Percentiles rank a stretch among this genome's conserved stretches.
Conservation (phyloP, 2,329 filamentous ascomycete species). For the Penicillium palitans region DNA sequence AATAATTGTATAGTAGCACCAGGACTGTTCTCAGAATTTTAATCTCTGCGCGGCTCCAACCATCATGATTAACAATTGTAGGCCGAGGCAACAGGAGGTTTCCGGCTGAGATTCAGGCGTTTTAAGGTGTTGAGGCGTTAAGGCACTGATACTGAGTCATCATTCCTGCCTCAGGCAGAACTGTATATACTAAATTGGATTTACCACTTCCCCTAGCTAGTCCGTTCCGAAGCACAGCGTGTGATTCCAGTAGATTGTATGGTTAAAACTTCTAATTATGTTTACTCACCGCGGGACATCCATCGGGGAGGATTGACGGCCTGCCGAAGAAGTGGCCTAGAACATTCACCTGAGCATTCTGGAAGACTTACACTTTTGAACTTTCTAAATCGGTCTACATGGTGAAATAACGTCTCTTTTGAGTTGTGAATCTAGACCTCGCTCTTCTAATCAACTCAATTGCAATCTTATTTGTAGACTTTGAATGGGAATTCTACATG, state of each 20-base stretch:
- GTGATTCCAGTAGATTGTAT: background rate
- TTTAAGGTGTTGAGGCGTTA: background rate
- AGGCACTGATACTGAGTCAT: background rate
- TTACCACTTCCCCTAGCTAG: background rate
- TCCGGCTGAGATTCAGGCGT: background rate
- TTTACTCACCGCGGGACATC: background rate
- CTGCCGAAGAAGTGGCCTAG: background rate
- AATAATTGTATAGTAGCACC: background rate
- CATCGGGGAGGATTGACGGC: constrained; percentile 1
- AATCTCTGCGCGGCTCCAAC: background rate
- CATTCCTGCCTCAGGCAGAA: background rate
- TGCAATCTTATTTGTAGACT: background rate
- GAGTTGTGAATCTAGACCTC: background rate
- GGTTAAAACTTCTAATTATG: background rate
- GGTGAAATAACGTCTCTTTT: background rate
- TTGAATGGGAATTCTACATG: background rate
- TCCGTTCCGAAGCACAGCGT: background rate
- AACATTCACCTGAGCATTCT: constrained; percentile 4
- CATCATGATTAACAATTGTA: background rate
- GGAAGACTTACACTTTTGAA: constrained; percentile 1
- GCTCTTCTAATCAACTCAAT: background rate
- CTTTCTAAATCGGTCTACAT: background rate
- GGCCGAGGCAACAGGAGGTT: background rate
- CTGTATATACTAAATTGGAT: background rate
- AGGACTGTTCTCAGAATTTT: background rate